Evolutionary conservation across 2,329 filamentous ascomycete species (phyloP).

Genomic region (Aspergillus bombycis): DNA sequence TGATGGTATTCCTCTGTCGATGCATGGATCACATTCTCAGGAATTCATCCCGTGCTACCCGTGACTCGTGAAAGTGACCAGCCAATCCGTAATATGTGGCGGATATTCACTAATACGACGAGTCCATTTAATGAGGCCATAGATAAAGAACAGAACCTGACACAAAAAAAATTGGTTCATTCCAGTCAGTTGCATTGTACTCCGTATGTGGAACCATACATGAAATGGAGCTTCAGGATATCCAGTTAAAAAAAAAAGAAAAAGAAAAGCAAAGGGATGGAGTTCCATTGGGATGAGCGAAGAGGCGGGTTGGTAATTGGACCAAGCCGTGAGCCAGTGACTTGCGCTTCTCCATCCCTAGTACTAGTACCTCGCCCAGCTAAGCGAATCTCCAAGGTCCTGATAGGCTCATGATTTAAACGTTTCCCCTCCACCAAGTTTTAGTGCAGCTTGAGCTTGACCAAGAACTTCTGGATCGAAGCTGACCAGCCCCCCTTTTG

Average conservation of each 20-base stretch:
- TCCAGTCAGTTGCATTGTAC: background rate
- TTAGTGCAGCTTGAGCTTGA: background rate
- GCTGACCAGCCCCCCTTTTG: constrained; percentile 7
- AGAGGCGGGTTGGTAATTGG: background rate
- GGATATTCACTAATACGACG: background rate
- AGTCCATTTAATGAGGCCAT: background rate
- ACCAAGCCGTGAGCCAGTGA: background rate
- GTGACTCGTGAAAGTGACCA: background rate
- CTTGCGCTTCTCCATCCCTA: constrained; percentile 7
- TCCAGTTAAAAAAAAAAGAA: background rate
- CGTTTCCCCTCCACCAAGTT: background rate
- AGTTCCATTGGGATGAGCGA: constrained; percentile 2
- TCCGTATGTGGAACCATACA: background rate
- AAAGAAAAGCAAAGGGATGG: constrained; percentile 1
- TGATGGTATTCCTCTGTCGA: too few species aligned
- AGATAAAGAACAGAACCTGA: background rate
- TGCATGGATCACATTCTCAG: too few species aligned
- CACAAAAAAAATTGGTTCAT: background rate
- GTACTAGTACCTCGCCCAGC: background rate
- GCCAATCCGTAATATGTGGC: background rate
- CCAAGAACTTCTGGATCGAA: background rate
- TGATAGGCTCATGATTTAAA: background rate
- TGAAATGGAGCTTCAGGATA: background rate
- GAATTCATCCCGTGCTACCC: background rate
- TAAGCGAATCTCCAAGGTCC: background rate